Evolutionary conservation across 164 flowering plant species (phyloP).

Genomic region (Dillenia suffruticosa): DNA sequence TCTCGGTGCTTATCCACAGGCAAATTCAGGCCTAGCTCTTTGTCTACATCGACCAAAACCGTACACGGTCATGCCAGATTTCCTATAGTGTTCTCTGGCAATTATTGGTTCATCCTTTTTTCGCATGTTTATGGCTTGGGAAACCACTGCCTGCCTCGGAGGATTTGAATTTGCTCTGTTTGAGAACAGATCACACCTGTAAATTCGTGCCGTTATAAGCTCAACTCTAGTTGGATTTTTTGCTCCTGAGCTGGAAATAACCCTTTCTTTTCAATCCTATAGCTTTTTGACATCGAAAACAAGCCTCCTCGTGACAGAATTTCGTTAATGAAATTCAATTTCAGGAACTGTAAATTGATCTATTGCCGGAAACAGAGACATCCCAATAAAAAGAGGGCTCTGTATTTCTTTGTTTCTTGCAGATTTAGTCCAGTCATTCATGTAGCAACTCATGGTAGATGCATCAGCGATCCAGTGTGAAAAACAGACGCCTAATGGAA

Average conservation of each 20-base stretch:
- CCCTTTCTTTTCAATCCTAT: background rate
- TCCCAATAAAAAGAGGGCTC: slow-evolving; percentile 2
- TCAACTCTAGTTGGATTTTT: slow-evolving; percentile 15
- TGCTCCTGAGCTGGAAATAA: background rate
- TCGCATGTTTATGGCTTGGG: slow-evolving; percentile 13
- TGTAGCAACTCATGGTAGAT: background rate
- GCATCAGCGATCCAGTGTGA: slow-evolving; percentile 13
- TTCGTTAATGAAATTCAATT: background rate
- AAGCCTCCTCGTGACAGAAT: slow-evolving; percentile 9
- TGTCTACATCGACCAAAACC: background rate
- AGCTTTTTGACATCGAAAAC: slow-evolving; percentile 6
- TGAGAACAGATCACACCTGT: slow-evolving; percentile 10
- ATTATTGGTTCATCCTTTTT: background rate
- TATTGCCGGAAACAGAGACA: slow-evolving; percentile 8
- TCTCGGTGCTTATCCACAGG: too few relatives aligned
- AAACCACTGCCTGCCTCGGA: background rate
- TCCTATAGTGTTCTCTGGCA: slow-evolving; percentile 9
- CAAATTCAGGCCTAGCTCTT: too few relatives aligned
- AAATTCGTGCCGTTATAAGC: slow-evolving; percentile 13
- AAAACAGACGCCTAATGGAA: slow-evolving; percentile 4
- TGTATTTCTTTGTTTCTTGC: background rate
- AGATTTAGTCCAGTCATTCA: slow-evolving; percentile 5
- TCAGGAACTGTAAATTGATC: background rate
- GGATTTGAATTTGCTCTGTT: background rate
- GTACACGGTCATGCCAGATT: slow-evolving; percentile 9